Base-by-base conservation (phyloP, 1,139 yeast genomes). In the Geotrichum cucujoidarum region DNA sequence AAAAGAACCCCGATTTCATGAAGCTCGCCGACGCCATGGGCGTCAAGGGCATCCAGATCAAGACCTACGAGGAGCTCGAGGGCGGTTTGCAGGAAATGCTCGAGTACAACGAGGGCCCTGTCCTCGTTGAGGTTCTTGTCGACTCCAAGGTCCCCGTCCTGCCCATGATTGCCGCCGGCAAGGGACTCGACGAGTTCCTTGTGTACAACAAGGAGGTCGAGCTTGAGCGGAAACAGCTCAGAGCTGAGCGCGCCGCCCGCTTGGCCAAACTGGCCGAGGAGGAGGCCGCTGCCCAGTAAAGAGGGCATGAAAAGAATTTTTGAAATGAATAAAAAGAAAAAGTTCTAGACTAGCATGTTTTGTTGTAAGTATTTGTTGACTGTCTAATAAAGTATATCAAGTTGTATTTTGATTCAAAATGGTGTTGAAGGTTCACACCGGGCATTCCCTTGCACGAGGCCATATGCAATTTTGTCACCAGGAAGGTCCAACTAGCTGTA, bases 111-210 rank as follows among this genome's bases (percentile, higher is more conserved):
- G 76, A 77, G 38, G 95, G 95, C 20, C 97, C 98, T 18, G 87
- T 90, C 44, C 76, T 92, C 63, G 70, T 90, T 63, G 98, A 92
- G 73, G 97, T 89, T 45, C 63, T 82, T 53, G 95, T 89, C 35
- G 97, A 90, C 70, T 83, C 83, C 78, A 92, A 92, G 76, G 97
- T 92, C 44, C 97, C 97, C 41, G 97, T 94, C 54, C 77, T 92
- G 66, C 98, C 98, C 51, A 90, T 92, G 95, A 97, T 92, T 47
- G 96, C 97, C 48, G 95, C 82, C 52, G 98, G 98, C 60, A 87
- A 85, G 69, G 96, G 86, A 55, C 76, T 92, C 62, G 92, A 92
- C 65, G 97, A 92, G 68, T 89, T 92, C 65, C 84, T 92, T 59
- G 76, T 78, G 44, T 90, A 82, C 69, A 95, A 89, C 65, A 80